These are phyloP conservation scores for Suhomyces bolitotheri DNA, from an alignment of 1,139 yeast genomes.

Conservation along the genomic window DNA sequence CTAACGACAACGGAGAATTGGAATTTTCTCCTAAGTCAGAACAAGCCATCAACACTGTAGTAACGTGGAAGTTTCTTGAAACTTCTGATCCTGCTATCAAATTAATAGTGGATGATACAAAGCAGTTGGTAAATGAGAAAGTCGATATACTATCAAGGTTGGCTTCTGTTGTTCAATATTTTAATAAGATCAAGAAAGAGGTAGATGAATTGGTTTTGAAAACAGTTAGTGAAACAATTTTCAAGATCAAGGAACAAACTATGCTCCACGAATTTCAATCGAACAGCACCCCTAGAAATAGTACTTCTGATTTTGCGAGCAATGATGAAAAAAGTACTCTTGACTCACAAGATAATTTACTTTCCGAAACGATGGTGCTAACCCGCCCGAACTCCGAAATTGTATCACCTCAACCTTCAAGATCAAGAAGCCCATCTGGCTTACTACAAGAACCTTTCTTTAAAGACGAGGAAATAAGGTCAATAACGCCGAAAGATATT, in stretches of 20 bases:
- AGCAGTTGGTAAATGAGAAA: constrained; percentile 59
- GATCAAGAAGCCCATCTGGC: constrained; percentile 28
- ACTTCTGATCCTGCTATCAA: constrained; percentile 67
- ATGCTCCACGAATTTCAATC: constrained; percentile 21
- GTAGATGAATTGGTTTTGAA: constrained; percentile 71
- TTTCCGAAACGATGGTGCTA: constrained; percentile 10
- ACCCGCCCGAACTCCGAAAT: constrained; percentile 14
- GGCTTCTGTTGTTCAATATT: constrained; percentile 74
- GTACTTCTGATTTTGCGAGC: constrained; percentile 5
- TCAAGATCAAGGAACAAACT: constrained; percentile 48
- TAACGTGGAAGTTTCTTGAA: constrained; percentile 55
- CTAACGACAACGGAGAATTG: constrained; percentile 30
- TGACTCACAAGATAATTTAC: constrained; percentile 7
- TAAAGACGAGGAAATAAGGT: constrained; percentile 28
- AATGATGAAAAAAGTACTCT: constrained; percentile 5
- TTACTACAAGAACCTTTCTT: constrained; percentile 44
- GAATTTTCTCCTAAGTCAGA: constrained; percentile 73
- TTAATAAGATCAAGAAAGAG: constrained; percentile 79
- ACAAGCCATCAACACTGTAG: constrained; percentile 57
- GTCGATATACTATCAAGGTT: constrained; percentile 73
- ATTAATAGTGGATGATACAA: constrained; percentile 68
- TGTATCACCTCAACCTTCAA: constrained; percentile 38
- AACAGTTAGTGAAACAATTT: constrained; percentile 66
- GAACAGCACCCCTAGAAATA: constrained; percentile 11
- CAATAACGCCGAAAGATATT: constrained; percentile 46